Evolutionary conservation across 2,329 filamentous ascomycete genomes (phyloP).

Genomic region (Fusarium bactridioides): DNA sequence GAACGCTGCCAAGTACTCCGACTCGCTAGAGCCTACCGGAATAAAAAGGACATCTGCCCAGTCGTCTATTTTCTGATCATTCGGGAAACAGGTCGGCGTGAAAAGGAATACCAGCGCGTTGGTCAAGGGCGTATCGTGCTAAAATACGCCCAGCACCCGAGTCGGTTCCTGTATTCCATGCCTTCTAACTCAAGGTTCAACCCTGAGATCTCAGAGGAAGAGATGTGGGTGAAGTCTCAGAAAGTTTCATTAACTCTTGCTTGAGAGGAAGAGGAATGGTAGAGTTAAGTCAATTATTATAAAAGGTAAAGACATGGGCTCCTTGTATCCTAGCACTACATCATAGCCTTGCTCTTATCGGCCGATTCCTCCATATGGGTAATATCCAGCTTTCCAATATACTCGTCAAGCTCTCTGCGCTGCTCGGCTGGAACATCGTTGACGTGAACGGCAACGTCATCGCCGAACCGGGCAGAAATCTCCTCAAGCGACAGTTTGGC

Average conservation of each 20-base stretch:
- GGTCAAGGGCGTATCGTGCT: neutral
- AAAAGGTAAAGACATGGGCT: too few relatives aligned
- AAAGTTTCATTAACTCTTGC: neutral
- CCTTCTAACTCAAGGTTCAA: too few relatives aligned
- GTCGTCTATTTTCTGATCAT: neutral
- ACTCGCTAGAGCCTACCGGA: neutral
- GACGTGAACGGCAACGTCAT: constrained; percentile 57
- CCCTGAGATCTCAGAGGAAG: fast-evolving
- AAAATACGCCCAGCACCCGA: neutral
- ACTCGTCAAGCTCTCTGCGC: neutral
- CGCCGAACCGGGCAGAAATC: constrained; percentile 50
- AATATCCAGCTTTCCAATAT: neutral
- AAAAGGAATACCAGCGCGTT: neutral
- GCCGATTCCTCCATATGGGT: neutral
- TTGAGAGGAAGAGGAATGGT: neutral
- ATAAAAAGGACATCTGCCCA: fast-evolving
- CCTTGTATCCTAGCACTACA: neutral
- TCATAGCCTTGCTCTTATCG: neutral
- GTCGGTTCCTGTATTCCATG: too few relatives aligned
- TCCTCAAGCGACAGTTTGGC: constrained; percentile 51
- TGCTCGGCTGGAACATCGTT: constrained; percentile 50
- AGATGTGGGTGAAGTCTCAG: fast-evolving
- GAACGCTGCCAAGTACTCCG: neutral
- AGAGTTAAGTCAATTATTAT: fast-evolving
- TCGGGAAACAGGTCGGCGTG: neutral